Evolutionary conservation across 768 basidiomycete species (phyloP).

Genomic region (Kondoa malvinella): DNA sequence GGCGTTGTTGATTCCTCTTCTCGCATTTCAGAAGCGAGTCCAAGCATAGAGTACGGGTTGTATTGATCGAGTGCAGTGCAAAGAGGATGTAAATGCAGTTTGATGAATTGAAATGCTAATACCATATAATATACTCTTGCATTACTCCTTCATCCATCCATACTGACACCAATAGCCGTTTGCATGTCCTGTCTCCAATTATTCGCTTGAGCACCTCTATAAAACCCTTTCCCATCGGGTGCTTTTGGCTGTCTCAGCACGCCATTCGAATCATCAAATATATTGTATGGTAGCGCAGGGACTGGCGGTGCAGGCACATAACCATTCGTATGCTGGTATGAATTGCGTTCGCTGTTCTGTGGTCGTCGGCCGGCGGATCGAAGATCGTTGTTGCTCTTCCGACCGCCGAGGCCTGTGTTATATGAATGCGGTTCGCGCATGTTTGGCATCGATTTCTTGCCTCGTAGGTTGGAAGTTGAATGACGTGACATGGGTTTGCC

Average conservation of each 20-base stretch:
- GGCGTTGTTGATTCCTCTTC: too few species aligned
- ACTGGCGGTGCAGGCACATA: background rate
- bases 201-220: too few species aligned
- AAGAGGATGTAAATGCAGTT: too few species aligned
- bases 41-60: too few species aligned
- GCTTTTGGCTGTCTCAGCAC: background rate
- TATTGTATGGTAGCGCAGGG: background rate
- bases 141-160: too few species aligned
- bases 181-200: too few species aligned
- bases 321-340: background rate
- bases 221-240: background rate
- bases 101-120: too few species aligned
- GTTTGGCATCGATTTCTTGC: constrained; percentile 98
- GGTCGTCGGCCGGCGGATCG: background rate
- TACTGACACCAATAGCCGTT: too few species aligned
- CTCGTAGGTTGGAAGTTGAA: constrained; percentile 45
- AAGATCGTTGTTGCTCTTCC: constrained; percentile 1
- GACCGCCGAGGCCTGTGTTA: background rate
- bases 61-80: too few species aligned
- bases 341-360: background rate
- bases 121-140: too few species aligned
- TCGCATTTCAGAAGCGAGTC: too few species aligned
- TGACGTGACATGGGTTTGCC: background rate
- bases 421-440: constrained; percentile 35
- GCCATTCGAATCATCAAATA: background rate